These are phyloP conservation scores for Aspergillus sp. DNA, from an alignment of 2,329 filamentous ascomycete genomes.

Conservation along the genomic window DNA sequence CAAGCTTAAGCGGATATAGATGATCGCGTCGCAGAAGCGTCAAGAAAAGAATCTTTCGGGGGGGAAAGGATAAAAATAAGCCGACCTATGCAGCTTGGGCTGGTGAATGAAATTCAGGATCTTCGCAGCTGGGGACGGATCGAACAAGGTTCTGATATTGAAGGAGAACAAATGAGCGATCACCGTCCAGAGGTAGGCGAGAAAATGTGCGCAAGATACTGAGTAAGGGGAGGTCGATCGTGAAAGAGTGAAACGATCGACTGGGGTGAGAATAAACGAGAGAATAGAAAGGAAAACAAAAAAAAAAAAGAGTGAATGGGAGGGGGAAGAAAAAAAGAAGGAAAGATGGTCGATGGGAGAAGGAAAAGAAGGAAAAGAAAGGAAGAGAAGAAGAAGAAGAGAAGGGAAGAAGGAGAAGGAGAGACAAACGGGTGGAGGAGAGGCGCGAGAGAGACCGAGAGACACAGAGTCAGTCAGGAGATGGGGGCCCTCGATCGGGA, in stretches of 20 bases:
- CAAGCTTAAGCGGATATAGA: conserved; percentile 20
- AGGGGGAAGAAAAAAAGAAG: conserved; percentile 27
- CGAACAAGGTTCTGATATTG: not conserved
- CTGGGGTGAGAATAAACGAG: conserved; percentile 27
- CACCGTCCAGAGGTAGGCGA: conserved; percentile 35
- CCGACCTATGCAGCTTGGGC: conserved; percentile 40
- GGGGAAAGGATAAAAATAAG: conserved; percentile 26
- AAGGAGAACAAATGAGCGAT: conserved; percentile 14
- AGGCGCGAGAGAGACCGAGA: not conserved
- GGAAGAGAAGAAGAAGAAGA: conserved; percentile 16
- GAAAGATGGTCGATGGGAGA: conserved; percentile 24
- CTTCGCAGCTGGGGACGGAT: conserved; percentile 19
- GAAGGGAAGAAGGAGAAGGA: conserved; percentile 12
- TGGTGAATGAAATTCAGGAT: conserved; percentile 19
- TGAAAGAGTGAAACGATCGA: conserved; percentile 55
- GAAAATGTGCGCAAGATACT: conserved; percentile 28
- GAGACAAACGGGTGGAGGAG: conserved; percentile 16
- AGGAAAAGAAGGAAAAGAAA: conserved; percentile 17
- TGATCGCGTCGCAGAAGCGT: conserved; percentile 38
- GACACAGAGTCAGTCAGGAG: conserved; percentile 14
- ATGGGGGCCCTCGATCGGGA: conserved; percentile 15
- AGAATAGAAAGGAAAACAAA: conserved; percentile 26
- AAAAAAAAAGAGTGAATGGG: conserved; percentile 33
- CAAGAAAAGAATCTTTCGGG: conserved; percentile 15
- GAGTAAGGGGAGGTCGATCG: conserved; percentile 41